phyloP scores from a whole-genome alignment of 768 basidiomycete genomes.

The Russula sp. region DNA sequence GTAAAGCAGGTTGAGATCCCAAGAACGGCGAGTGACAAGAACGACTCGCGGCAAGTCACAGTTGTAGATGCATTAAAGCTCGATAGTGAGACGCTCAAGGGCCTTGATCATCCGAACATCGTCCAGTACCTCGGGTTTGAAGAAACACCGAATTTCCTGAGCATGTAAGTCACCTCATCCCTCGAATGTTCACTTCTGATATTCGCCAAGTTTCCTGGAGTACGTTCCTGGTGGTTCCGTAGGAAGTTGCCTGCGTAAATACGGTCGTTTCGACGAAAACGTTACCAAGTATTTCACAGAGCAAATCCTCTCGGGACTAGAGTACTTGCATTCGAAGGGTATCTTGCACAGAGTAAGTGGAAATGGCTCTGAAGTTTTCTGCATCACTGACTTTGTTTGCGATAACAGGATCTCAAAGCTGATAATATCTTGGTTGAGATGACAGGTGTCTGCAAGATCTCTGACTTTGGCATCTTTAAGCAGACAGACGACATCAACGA shows the following conservation, averaged over 20 bases:
- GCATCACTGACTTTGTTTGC: conserved; percentile 12
- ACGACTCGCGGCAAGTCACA: conserved; percentile 76
- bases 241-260: conserved; percentile 82
- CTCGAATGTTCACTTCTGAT: conserved; percentile 4
- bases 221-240: conserved; percentile 98
- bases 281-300: conserved; percentile 89
- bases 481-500: conserved; percentile 82
- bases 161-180: conserved; percentile 65
- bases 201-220: conserved; percentile 78
- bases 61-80: conserved; percentile 90
- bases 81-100: conserved; percentile 95
- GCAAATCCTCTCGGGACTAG: conserved; percentile 88
- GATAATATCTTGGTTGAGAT: conserved; percentile 97
- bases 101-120: conserved; percentile 94
- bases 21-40: conserved; percentile 85
- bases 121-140: conserved; percentile 97
- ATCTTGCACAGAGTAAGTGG: conserved; percentile 83
- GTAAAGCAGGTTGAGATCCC: conserved; percentile 99
- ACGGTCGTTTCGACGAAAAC: conserved; percentile 89
- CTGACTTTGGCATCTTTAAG: conserved; percentile 99
- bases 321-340: conserved; percentile 87
- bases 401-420: conserved; percentile 83
- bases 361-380: not conserved
- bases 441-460: conserved; percentile 92
- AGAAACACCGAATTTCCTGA: conserved; percentile 80